These are phyloP conservation scores for Flaveria robusta DNA, from an alignment of 129 eudicot species.

Conservation along the genomic window DNA sequence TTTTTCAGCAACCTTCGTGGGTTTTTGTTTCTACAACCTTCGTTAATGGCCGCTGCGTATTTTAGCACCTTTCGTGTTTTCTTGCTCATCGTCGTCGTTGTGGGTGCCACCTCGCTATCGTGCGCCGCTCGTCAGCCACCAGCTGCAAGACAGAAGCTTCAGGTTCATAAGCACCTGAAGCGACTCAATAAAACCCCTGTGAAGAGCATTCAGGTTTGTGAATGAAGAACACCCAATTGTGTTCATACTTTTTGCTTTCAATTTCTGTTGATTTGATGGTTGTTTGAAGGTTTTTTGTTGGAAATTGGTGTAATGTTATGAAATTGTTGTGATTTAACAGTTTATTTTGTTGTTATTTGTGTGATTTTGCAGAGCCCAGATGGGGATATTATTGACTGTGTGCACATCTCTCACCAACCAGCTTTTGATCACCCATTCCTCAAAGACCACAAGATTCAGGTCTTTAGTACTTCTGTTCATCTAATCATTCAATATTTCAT, in stretches of 20 bases:
- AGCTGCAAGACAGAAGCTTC: conserved; percentile 69
- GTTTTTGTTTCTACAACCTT: neutral
- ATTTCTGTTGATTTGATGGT: neutral
- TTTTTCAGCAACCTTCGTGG: neutral
- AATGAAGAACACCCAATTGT: too few relatives aligned
- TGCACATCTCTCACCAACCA: conserved; percentile 84
- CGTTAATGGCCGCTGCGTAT: conserved; percentile 43
- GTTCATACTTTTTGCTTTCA: neutral
- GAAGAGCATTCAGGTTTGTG: conserved; percentile 70
- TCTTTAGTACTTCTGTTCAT: conserved; percentile 6
- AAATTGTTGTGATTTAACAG: neutral
- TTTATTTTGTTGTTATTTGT: neutral
- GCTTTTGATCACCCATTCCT: conserved; percentile 94
- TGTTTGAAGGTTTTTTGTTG: neutral
- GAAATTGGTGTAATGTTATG: neutral
- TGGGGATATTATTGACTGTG: conserved; percentile 86
- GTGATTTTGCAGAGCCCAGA: conserved; percentile 68
- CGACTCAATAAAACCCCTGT: conserved; percentile 78
- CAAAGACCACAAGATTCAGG: conserved; percentile 93
- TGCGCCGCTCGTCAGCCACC: conserved; percentile 51
- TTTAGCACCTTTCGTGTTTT: conserved; percentile 40
- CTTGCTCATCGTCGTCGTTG: conserved; percentile 35
- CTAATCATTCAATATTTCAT: neutral
- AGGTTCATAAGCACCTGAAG: conserved; percentile 80
- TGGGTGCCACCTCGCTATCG: conserved; percentile 41